Evolutionary conservation across 2,329 filamentous ascomycete species (phyloP), one percentile per base, ranked within the genome.

Genomic region (Thelonectria discophora): DNA sequence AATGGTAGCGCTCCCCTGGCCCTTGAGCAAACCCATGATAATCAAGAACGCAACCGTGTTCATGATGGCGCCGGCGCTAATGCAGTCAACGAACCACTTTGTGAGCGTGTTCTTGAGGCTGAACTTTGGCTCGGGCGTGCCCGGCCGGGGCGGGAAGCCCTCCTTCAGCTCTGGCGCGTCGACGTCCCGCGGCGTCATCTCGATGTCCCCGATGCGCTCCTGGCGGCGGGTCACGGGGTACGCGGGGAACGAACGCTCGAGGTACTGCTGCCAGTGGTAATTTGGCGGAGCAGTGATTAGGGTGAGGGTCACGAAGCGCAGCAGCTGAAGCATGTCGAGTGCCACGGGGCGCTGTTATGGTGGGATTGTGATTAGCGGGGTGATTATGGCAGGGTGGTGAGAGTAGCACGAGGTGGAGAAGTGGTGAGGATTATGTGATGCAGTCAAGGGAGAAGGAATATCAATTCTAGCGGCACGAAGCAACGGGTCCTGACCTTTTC

Each of bases 231-330:
- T 30, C 0, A 63, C n/a, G 11, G 68, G 73, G 64, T 80, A 79
- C 0, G 82, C 83, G 0, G 85, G 85, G 57, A 86, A 85, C 10
- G 73, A 78, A 20, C 77, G 76, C 72, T 87, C 85, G 30, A 87
- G 79, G 30, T 79, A 79, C 56, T 82, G 79, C 66, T 88, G 84
- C 85, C 86, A 88, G 57, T 84, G 74, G 67, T 84, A 87, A 64
- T 86, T 86, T 52, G 85, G 81, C 7, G 86, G 86, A 1, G 84
- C 80, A 5, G 82, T 82, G 43, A 87, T 73, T 57, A 87, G 72
- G 3, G 84, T 79, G 54, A 84, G 79, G 39, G 81, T 75, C 40
- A 85, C 79, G 73, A 88, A 88, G 65, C 84, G 84, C 18, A 84
- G 70, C 43, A 88, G 77, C 27, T 82, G 79, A 30, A 77, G 62